Evolutionary conservation across 2,329 filamentous ascomycete species (phyloP).

Genomic region (Arthroderma uncinatum): DNA sequence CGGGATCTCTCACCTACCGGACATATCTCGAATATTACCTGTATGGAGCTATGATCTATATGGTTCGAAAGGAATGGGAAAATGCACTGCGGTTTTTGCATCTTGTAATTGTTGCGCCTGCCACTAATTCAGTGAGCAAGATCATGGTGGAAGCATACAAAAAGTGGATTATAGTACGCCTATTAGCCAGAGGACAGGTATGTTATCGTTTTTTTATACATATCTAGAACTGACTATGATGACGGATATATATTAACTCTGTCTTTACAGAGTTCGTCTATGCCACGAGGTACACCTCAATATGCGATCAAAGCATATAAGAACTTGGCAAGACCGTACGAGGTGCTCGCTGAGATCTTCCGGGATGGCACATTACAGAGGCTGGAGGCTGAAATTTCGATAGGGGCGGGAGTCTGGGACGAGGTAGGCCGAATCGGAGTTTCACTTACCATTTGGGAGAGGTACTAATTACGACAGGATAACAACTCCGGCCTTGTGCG

Average conservation of each 20-base stretch:
- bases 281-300: constrained; percentile 39
- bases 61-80: constrained; percentile 50
- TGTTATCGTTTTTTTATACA: not conserved
- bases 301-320: constrained; percentile 48
- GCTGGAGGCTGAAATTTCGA: constrained; percentile 54
- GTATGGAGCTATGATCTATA: constrained; percentile 53
- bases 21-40: constrained; percentile 55
- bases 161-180: constrained; percentile 70
- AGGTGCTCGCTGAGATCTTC: constrained; percentile 59
- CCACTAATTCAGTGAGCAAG: constrained; percentile 53
- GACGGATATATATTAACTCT: constrained; percentile 17
- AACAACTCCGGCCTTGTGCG: constrained; percentile 60
- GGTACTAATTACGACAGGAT: constrained; percentile 41
- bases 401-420: constrained; percentile 49
- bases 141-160: constrained; percentile 85
- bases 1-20: constrained; percentile 29
- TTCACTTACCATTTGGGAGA: not conserved
- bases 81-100: constrained; percentile 53
- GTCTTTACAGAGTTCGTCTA: constrained; percentile 30
- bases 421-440: constrained; percentile 33
- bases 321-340: constrained; percentile 56
- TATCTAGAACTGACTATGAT: not conserved
- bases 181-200: constrained; percentile 58
- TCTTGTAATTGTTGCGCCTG: constrained; percentile 56
- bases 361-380: constrained; percentile 46